phyloP scores from a whole-genome alignment of 495 filamentous ascomycete species.

The Lichina pygmaea region DNA sequence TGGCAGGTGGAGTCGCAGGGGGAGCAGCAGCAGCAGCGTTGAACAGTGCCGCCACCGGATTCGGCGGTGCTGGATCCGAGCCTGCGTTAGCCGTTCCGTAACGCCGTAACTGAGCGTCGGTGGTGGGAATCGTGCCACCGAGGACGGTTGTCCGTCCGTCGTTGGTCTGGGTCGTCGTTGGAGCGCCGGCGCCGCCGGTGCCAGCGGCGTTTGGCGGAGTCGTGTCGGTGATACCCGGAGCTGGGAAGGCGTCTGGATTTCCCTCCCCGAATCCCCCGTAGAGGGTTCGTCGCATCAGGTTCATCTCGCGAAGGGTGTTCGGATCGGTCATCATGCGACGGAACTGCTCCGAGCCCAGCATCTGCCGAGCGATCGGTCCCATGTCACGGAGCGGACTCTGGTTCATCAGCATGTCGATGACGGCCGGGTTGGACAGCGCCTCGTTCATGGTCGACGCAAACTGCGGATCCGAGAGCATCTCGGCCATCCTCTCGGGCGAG shows the following conservation, averaged over 20 bases:
- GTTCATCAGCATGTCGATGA: constrained; percentile 79
- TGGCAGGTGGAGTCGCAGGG: no score
- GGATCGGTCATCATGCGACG: constrained; percentile 93
- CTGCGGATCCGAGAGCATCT: constrained; percentile 67
- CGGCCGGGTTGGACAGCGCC: constrained; percentile 71
- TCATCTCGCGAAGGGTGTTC: constrained; percentile 47
- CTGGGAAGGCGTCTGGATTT: constrained; percentile 36
- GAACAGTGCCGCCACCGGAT: constrained; percentile 52
- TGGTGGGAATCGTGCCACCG: constrained; percentile 34
- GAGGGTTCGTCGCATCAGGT: constrained; percentile 51
- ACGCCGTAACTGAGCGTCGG: constrained; percentile 10
- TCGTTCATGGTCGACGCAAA: constrained; percentile 70
- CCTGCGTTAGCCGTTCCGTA: constrained; percentile 1
- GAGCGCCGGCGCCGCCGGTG: constrained; percentile 6
- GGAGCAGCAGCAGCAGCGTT: no score
- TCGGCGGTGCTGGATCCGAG: constrained; percentile 18
- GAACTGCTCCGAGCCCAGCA: constrained; percentile 66
- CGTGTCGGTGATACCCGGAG: constrained; percentile 68
- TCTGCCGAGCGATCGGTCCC: constrained; percentile 51
- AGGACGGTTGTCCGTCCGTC: constrained; percentile 6
- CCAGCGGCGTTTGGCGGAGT: constrained; percentile 11
- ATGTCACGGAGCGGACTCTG: constrained; percentile 67
- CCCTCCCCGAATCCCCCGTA: constrained; percentile 3
- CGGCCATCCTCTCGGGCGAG: constrained; percentile 47
- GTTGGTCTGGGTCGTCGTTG: background rate